Percentiles rank a stretch among this genome's conserved stretches.
These are phyloP conservation scores for Acidiella bohemica DNA, from an alignment of 495 filamentous ascomycete genomes.

Conservation along the genomic window DNA sequence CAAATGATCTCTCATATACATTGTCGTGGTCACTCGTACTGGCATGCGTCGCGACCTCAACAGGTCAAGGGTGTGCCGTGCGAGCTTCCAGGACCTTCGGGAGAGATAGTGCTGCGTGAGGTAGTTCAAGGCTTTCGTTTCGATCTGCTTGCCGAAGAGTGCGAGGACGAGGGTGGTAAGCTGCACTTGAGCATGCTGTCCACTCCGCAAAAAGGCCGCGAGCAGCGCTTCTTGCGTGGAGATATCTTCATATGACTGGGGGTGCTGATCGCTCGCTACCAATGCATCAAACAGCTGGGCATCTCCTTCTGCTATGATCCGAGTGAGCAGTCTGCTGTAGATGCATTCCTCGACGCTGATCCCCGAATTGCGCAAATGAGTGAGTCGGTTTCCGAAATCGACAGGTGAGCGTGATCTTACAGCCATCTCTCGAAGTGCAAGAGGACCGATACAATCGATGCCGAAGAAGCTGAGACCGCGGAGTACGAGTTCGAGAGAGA, in stretches of 20 bases:
- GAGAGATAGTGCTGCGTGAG: constrained; percentile 28
- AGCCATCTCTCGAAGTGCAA: constrained; percentile 59
- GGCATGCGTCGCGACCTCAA: constrained; percentile 5
- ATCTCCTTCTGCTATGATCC: constrained; percentile 42
- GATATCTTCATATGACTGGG: constrained; percentile 54
- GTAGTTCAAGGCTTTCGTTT: constrained; percentile 29
- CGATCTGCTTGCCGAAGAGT: constrained; percentile 15
- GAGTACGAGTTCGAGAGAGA: constrained; percentile 52
- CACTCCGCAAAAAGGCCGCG: constrained; percentile 34
- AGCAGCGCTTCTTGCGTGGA: constrained; percentile 45
- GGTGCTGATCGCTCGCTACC: constrained; percentile 58
- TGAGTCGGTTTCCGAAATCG: constrained; percentile 41
- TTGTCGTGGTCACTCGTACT: constrained; percentile 2
- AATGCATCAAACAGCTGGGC: constrained; percentile 45
- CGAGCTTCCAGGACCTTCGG: constrained; percentile 10
- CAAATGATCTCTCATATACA: background rate
- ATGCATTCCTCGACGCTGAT: constrained; percentile 42
- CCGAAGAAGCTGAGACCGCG: constrained; percentile 50
- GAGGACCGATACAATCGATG: constrained; percentile 52
- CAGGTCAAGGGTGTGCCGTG: background rate
- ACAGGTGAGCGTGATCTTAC: constrained; percentile 41
- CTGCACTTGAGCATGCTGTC: constrained; percentile 41
- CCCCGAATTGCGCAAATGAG: constrained; percentile 40
- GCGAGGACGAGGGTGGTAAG: constrained; percentile 40
- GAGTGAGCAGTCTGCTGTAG: constrained; percentile 45